Base-by-base conservation (phyloP, 2,329 filamentous ascomycete species). In the Orbilia oligospora region DNA sequence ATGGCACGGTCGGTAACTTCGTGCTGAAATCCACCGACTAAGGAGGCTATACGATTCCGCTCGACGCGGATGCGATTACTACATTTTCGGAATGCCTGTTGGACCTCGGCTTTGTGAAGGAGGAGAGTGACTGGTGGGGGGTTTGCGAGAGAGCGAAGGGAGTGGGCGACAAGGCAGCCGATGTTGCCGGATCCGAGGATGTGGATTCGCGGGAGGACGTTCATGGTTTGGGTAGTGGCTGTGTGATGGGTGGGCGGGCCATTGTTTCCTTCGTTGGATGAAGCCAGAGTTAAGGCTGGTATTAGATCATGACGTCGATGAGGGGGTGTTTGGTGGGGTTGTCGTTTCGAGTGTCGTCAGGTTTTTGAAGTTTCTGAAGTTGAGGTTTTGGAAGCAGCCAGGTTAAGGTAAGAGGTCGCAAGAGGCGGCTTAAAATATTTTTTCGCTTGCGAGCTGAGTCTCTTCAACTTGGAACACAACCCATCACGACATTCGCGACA, bases 171-270 rank as follows among this genome's bases (percentile, higher is more conserved):
- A 27, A 97, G 89, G 51, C 90, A 90, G 14, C 94, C 94, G 12
- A 97, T 87, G 83, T 93, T 97, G 41, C 94, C 94, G 10, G 92
- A 83, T 10, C 95, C 94, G 2, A 97, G 85, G 58, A 97, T 88
- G 82, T 96, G 90, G 79, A 97, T 91, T 38, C 90, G 88, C 58
- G 46, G 70, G 64, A 67, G 71, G 75, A 70, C 33, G 61, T 56
- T 78, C 75, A 78, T 83, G 84, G 82, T 83, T 80, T 64, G 63
- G 63, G 69, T 6, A 82, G 83, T 79, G 83, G 82, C 80, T 84
- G 83, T 78, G 68, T 77, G 61, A 66, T 71, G 16, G 67, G 76
- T 76, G 80, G 81, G 67, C 80, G 80, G 80, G 78, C 81, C 83
- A 83, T 85, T 85, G 83, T 82, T 84, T 83, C 84, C 84, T 84